Evolutionary conservation across 1,284 basidiomycete species (phyloP).

Genomic region (Phlebopus sp.): DNA sequence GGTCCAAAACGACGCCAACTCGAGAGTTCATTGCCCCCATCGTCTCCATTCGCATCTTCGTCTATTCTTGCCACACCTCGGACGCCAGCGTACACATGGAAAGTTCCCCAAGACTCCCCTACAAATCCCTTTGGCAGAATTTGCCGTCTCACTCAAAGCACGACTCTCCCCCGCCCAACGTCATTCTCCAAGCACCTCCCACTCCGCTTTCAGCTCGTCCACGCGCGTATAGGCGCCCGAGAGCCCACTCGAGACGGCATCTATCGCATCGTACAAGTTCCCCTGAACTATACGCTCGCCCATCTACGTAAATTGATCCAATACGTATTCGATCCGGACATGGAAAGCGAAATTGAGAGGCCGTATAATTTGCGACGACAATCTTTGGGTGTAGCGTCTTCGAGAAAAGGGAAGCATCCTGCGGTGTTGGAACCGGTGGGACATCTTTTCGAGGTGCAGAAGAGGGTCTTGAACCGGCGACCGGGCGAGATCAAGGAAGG

Average conservation of each 20-base stretch:
- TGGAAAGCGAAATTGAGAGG: slow-evolving; percentile 21
- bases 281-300: slow-evolving; percentile 64
- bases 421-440: slow-evolving; percentile 19
- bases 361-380: slow-evolving; percentile 16
- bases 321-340: slow-evolving; percentile 52
- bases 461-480: slow-evolving; percentile 41
- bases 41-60: slow-evolving; percentile 26
- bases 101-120: slow-evolving; percentile 47
- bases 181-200: slow-evolving; percentile 54
- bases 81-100: slow-evolving; percentile 27
- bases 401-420: slow-evolving; percentile 23
- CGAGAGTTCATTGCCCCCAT: slow-evolving; percentile 23
- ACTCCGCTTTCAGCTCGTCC: slow-evolving; percentile 63
- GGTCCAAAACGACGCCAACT: slow-evolving; percentile 31
- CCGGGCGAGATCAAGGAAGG: slow-evolving; percentile 55
- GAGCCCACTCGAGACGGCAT: slow-evolving; percentile 42
- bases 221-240: slow-evolving; percentile 24
- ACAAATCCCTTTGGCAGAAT: slow-evolving; percentile 54
- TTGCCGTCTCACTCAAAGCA: slow-evolving; percentile 31
- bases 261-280: slow-evolving; percentile 65
- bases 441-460: slow-evolving; percentile 60
- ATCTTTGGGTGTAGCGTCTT: neutral
- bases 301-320: slow-evolving; percentile 61
- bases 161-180: slow-evolving; percentile 45
- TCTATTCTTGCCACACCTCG: slow-evolving; percentile 25